phyloP scores from a whole-genome alignment of 129 eudicot genomes.

The Scalesia atractyloides region DNA sequence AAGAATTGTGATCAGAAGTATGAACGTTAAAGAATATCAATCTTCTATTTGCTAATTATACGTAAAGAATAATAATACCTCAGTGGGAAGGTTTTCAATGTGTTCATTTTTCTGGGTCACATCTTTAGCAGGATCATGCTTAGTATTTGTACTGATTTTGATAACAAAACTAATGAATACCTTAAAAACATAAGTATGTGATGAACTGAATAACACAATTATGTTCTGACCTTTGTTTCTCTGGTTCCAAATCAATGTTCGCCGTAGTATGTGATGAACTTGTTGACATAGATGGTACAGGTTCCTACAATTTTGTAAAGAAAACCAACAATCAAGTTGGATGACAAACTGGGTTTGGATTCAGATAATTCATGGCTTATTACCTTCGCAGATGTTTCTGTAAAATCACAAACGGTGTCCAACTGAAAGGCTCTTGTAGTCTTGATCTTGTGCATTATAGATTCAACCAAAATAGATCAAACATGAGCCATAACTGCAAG shows the following conservation, averaged over 20 bases:
- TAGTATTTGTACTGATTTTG: slow-evolving; percentile 28
- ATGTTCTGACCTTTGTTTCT: slow-evolving; percentile 45
- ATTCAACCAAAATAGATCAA: slow-evolving; percentile 43
- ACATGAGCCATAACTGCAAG: neutral
- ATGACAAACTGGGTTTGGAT: no score
- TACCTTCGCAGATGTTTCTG: slow-evolving; percentile 32
- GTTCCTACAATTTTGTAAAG: no score
- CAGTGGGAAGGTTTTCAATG: neutral
- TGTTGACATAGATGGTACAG: slow-evolving; percentile 33
- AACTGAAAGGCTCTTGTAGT: slow-evolving; percentile 58
- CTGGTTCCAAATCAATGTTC: slow-evolving; percentile 32
- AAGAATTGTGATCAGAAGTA: neutral
- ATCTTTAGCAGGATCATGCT: slow-evolving; percentile 26
- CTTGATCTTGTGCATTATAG: slow-evolving; percentile 73
- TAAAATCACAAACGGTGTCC: slow-evolving; percentile 69
- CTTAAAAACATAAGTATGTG: neutral
- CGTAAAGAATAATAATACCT: no score
- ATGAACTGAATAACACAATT: neutral
- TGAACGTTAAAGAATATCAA: neutral
- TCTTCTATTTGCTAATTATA: slow-evolving; percentile 27
- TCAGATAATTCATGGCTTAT: no score
- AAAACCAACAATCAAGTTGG: no score
- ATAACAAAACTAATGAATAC: neutral
- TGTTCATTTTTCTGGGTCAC: slow-evolving; percentile 29
- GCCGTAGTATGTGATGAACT: slow-evolving; percentile 22